Base-by-base conservation (phyloP, 169 alveolate species). In the Theileria annulata region DNA sequence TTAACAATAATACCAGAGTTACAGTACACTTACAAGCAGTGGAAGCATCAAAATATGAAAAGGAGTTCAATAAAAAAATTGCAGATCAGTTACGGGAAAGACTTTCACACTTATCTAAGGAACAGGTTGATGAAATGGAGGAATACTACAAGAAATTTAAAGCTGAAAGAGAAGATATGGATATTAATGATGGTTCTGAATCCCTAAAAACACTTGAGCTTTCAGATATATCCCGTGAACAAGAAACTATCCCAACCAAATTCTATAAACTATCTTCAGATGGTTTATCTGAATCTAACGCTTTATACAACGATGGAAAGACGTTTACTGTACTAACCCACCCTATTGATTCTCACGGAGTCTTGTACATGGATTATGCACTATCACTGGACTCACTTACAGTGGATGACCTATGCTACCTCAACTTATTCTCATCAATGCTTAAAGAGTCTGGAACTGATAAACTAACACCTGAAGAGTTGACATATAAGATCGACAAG, bases 261-360 rank as follows among this genome's bases (percentile, higher is more conserved):
- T 80, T 67, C 28, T 90, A 86, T 60, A 62, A 49, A 19, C 30
- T 82, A n/a, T 77, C 81, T 2, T 27, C 27, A 60, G 33, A 19
- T 33, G 31, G 13, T 64, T 51, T 67, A 63, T 66, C 33, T 47
- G 72, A 47, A 62, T 85, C 58, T 72, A 79, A 72, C 75, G 71
- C 72, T 12, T 8, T 67, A 10, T 56, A 56, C 30, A 37, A 37
- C 48, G 75, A 68, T 19, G 75, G 47, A 2, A 47, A 42, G 42
- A 28, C 28, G 4, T 35, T 85, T 23, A 80, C 80, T n/a, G 76
- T 87, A 64, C 49, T 86, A 33, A 59, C 80, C 21, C 88, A 90
- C 35, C 92, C 91, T 30, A 79, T 90, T 60, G 92, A 87, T 17
- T 79, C 94, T n/a, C 79, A 75, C n/a, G 92, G 94, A 0, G 83